Percentiles rank a stretch among this genome's conserved stretches.
Conservation (phyloP, 1,284 basidiomycete species). For the Sporisorium exsertum region DNA sequence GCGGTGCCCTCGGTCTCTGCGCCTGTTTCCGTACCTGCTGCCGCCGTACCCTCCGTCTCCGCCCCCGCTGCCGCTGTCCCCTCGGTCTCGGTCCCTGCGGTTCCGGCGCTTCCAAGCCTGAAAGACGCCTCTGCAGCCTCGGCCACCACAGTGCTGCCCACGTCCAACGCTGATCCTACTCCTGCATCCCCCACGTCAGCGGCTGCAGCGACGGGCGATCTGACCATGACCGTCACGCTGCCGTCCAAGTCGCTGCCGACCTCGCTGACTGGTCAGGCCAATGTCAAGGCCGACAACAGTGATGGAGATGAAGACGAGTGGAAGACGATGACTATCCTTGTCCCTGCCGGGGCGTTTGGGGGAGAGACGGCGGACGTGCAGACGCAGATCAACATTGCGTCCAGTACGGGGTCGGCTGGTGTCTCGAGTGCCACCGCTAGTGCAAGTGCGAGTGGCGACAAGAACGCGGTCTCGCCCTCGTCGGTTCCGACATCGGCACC, state of each 20-base stretch:
- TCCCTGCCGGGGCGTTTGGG: constrained; percentile 39
- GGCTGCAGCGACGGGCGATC: constrained; percentile 16
- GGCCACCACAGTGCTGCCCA: constrained; percentile 20
- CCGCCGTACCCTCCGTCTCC: constrained; percentile 18
- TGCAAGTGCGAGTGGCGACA: constrained; percentile 7
- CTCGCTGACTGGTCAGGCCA: constrained; percentile 12
- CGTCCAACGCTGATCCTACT: constrained; percentile 12
- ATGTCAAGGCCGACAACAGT: constrained; percentile 14
- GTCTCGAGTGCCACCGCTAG: constrained; percentile 8
- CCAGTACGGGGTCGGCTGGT: constrained; percentile 6
- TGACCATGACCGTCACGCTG: constrained; percentile 43
- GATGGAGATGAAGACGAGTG: constrained; percentile 13
- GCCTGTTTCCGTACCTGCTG: neutral
- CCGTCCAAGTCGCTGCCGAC: constrained; percentile 31
- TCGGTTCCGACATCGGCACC: constrained; percentile 12
- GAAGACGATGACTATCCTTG: constrained; percentile 51
- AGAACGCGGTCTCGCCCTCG: constrained; percentile 3
- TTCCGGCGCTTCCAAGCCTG: constrained; percentile 6
- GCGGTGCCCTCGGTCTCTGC: constrained; percentile 14
- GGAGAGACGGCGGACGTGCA: constrained; percentile 16
- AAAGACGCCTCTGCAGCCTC: constrained; percentile 26
- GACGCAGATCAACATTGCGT: constrained; percentile 16
- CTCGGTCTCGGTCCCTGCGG: constrained; percentile 4
- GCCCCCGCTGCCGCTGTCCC: constrained; percentile 6
- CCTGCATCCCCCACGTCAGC: neutral